Conservation (phyloP, 495 filamentous ascomycete species). For the Aspergillus diversus region DNA sequence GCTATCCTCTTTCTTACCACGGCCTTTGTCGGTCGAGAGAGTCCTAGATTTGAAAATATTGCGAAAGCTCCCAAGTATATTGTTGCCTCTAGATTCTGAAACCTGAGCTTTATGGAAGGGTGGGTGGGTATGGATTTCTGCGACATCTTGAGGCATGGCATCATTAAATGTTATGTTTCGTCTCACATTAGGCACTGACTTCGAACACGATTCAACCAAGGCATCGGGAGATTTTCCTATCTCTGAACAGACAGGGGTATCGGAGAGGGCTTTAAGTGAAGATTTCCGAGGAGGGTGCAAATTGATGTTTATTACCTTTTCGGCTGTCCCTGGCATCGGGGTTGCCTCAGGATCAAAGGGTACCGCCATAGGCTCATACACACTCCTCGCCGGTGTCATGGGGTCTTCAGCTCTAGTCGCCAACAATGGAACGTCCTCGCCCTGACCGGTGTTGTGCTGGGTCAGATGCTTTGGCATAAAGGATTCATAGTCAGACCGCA, state of each 20-base stretch:
- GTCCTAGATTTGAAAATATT: constrained; percentile 27
- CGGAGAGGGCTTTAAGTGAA: constrained; percentile 17
- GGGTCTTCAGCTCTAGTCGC: not conserved
- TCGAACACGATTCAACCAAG: not conserved
- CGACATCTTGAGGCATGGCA: constrained; percentile 1
- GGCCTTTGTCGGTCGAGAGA: constrained; percentile 17
- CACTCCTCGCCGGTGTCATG: constrained; percentile 11
- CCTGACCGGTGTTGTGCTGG: not conserved
- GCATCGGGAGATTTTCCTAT: not conserved
- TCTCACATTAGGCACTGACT: not conserved
- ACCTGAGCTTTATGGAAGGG: not conserved
- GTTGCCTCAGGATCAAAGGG: not conserved
- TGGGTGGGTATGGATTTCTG: not conserved
- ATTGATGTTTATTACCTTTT: constrained; percentile 10
- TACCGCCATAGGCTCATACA: not conserved
- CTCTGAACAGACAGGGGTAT: constrained; percentile 7
- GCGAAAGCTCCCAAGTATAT: constrained; percentile 25
- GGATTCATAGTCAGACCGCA: constrained; percentile 2
- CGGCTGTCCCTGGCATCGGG: constrained; percentile 6
- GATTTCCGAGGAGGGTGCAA: constrained; percentile 17
- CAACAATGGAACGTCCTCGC: not conserved
- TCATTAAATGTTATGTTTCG: constrained; percentile 19
- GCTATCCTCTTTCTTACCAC: constrained; percentile 10
- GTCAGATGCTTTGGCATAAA: constrained; percentile 16
- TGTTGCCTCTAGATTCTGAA: constrained; percentile 17